A percentile compares a stretch with the other conserved stretches of the same genome.
phyloP scores from a whole-genome alignment of 2,329 filamentous ascomycete genomes.

The Rutstroemia sp. region DNA sequence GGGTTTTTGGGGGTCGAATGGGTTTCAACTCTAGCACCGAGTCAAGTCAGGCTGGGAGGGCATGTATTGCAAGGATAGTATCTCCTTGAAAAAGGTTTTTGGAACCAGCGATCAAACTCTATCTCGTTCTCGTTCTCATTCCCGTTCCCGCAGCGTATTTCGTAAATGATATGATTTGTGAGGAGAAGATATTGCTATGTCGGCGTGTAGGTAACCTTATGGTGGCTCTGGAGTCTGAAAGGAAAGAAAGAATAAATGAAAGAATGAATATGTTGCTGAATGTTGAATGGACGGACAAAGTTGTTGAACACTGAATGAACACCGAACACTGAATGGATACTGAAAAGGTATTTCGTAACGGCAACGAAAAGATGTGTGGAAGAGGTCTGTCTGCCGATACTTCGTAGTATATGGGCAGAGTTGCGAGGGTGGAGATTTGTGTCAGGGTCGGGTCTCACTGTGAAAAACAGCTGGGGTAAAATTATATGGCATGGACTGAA shows the following conservation, averaged over 20 bases:
- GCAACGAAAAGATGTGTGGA: too few species aligned
- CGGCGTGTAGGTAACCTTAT: not conserved
- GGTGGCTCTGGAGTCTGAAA: not conserved
- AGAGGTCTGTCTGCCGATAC: too few species aligned
- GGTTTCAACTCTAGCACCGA: not conserved
- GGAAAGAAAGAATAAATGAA: not conserved
- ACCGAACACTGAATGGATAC: not conserved
- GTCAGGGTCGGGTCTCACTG: too few species aligned
- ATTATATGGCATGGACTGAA: too few species aligned
- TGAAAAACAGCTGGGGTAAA: too few species aligned
- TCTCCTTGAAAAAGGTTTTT: not conserved
- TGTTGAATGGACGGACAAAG: not conserved
- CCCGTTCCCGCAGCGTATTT: too few species aligned
- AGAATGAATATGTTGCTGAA: not conserved
- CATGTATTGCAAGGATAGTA: not conserved
- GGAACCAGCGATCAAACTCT: not conserved
- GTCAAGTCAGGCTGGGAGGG: not conserved
- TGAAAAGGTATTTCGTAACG: not conserved
- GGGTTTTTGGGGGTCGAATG: not conserved
- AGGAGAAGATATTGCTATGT: too few species aligned
- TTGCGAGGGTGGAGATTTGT: too few species aligned
- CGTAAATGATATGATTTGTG: too few species aligned
- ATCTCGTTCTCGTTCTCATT: not conserved
- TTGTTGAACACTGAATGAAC: not conserved
- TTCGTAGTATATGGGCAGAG: too few species aligned